A percentile compares a stretch with the other conserved stretches of the same genome.
Conservation (phyloP, 345 rosid genomes). For the Eucalyptus brandiana region DNA sequence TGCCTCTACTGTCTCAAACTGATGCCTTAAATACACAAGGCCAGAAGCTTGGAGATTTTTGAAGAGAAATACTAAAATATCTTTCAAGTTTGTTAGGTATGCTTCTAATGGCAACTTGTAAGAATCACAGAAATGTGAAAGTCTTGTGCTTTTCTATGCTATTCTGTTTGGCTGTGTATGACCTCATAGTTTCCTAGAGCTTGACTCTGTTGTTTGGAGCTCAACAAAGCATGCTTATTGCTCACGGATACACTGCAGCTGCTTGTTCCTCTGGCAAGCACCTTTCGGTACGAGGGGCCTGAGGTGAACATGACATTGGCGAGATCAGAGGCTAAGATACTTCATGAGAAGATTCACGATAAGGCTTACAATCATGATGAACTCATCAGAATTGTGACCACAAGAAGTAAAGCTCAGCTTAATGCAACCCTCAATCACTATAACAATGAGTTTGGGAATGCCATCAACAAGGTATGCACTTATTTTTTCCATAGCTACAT, state of each 20-base stretch:
- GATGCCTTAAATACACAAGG: not conserved
- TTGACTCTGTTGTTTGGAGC: not conserved
- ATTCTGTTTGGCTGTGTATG: not conserved
- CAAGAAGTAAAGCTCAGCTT: slow-evolving; percentile 81
- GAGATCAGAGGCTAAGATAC: slow-evolving; percentile 72
- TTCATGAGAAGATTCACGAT: slow-evolving; percentile 60
- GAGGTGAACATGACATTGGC: slow-evolving; percentile 66
- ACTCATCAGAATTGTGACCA: slow-evolving; percentile 64
- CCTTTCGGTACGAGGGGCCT: slow-evolving; percentile 73
- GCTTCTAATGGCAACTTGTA: not conserved
- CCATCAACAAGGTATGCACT: slow-evolving; percentile 59
- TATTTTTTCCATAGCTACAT: not conserved
- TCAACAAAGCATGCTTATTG: not conserved
- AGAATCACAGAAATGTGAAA: not conserved
- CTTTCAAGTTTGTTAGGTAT: not conserved
- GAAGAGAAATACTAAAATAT: not conserved
- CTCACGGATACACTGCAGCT: slow-evolving; percentile 24
- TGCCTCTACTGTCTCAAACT: not conserved
- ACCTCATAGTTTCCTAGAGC: not conserved
- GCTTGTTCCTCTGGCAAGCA: slow-evolving; percentile 68
- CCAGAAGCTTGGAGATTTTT: not conserved
- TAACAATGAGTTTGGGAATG: slow-evolving; percentile 51
- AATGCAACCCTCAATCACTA: slow-evolving; percentile 70
- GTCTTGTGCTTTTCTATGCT: not conserved
- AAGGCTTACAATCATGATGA: slow-evolving; percentile 73